These are phyloP conservation scores for Linanthus parryae DNA, from an alignment of 148 eudicot species.

Conservation along the genomic window DNA sequence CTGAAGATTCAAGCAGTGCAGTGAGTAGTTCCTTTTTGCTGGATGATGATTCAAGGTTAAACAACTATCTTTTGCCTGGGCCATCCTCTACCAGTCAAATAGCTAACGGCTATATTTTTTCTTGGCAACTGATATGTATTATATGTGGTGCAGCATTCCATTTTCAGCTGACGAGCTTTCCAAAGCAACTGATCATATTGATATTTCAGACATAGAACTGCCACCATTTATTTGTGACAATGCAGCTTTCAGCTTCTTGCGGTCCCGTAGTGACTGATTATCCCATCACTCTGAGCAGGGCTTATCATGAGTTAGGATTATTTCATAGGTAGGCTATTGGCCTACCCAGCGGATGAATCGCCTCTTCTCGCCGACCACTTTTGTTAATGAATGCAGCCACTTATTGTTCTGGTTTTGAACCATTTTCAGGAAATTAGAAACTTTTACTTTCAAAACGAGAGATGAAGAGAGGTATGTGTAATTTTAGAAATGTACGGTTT, in stretches of 20 bases:
- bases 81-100: background rate
- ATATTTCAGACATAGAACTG: slow-evolving; percentile 67
- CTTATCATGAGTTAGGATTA: too few species aligned
- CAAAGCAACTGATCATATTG: slow-evolving; percentile 68
- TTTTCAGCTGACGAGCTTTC: slow-evolving; percentile 81
- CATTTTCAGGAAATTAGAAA: too few species aligned
- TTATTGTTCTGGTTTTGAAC: too few species aligned
- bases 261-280: slow-evolving; percentile 19
- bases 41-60: slow-evolving; percentile 86
- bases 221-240: slow-evolving; percentile 83
- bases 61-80: background rate
- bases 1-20: slow-evolving; percentile 78
- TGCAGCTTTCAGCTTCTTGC: slow-evolving; percentile 68
- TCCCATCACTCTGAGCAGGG: too few species aligned
- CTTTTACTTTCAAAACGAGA: too few species aligned
- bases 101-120: background rate
- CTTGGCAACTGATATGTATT: slow-evolving; percentile 7
- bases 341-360: too few species aligned
- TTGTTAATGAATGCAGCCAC: too few species aligned
- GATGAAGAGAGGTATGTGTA: too few species aligned
- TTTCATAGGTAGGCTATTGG: too few species aligned
- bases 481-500: too few species aligned
- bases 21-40: slow-evolving; percentile 79
- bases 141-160: slow-evolving; percentile 60
- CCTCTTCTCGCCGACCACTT: too few species aligned